A percentile compares a stretch with the other conserved stretches of the same genome.
These are phyloP conservation scores for Aspergillus arachidicola DNA, from an alignment of 2,329 filamentous ascomycete genomes.

Conservation along the genomic window DNA sequence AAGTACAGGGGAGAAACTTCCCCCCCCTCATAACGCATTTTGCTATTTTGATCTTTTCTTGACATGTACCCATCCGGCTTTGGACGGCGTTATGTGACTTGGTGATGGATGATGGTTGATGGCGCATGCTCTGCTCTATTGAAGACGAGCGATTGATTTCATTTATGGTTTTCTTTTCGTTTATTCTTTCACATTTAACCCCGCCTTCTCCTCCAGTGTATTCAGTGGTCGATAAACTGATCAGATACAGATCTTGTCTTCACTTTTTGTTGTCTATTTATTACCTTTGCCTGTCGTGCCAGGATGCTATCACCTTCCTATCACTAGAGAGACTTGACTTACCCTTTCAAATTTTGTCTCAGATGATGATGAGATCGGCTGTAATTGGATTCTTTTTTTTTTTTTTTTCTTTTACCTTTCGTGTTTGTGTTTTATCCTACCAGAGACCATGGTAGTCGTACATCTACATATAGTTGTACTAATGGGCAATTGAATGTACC, in stretches of 20 bases:
- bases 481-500: not conserved
- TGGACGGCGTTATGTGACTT: constrained; percentile 27
- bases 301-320: not conserved
- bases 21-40: not conserved
- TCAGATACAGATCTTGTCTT: not conserved
- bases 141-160: constrained; percentile 20
- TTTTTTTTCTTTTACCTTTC: not conserved
- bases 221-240: not conserved
- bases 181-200: constrained; percentile 4
- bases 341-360: not conserved
- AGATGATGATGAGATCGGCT: constrained; percentile 13
- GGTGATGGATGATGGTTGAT: constrained; percentile 26
- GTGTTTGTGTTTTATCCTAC: not conserved
- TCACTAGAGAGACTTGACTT: constrained; percentile 5
- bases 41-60: constrained; percentile 14
- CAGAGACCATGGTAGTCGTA: not conserved
- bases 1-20: not conserved
- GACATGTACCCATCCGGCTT: constrained; percentile 21
- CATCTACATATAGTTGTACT: constrained; percentile 3
- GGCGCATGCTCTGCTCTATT: constrained; percentile 25
- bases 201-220: not conserved
- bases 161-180: constrained; percentile 11
- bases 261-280: not conserved
- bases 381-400: constrained; percentile 14
- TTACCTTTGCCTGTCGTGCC: not conserved